Conservation (phyloP, 2,329 filamentous ascomycete species). For the Arachnomyces sp. region DNA sequence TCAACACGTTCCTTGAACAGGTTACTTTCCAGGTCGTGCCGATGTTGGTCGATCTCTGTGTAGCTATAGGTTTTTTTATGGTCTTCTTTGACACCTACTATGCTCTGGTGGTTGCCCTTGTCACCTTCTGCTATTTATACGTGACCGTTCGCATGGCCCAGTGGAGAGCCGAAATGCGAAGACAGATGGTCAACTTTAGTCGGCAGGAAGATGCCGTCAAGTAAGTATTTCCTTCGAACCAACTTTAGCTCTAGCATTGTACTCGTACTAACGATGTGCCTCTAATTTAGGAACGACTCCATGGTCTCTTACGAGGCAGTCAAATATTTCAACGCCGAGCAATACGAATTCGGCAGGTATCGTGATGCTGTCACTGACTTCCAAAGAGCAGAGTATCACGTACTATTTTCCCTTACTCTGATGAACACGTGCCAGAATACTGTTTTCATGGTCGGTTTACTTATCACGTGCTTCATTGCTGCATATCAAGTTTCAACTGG, state of each 20-base stretch:
- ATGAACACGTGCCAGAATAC: slow-evolving; percentile 77
- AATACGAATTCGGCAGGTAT: slow-evolving; percentile 70
- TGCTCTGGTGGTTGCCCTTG: slow-evolving; percentile 77
- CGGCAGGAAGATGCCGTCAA: slow-evolving; percentile 95
- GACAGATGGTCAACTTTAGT: slow-evolving; percentile 91
- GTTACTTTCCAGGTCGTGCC: slow-evolving; percentile 93
- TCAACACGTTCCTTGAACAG: slow-evolving; percentile 94
- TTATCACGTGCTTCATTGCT: slow-evolving; percentile 64
- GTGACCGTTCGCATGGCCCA: slow-evolving; percentile 94
- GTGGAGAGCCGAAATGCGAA: slow-evolving; percentile 80
- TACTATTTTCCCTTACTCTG: slow-evolving; percentile 66
- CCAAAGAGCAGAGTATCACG: slow-evolving; percentile 67
- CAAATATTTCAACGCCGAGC: slow-evolving; percentile 82
- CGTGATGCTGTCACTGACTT: slow-evolving; percentile 62
- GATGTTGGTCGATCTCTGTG: slow-evolving; percentile 82
- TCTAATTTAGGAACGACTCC: slow-evolving; percentile 65
- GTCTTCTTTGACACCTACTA: slow-evolving; percentile 79
- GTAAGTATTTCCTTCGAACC: slow-evolving; percentile 41
- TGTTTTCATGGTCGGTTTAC: slow-evolving; percentile 69
- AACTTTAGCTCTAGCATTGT: neutral
- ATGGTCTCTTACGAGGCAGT: slow-evolving; percentile 97
- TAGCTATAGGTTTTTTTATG: slow-evolving; percentile 77
- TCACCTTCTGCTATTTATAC: slow-evolving; percentile 94
- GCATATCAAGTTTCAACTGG: slow-evolving; percentile 69
- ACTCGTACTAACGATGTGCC: slow-evolving; percentile 6